phyloP scores from a whole-genome alignment of 2,329 filamentous ascomycete species.

The Aspergillus intermedius region DNA sequence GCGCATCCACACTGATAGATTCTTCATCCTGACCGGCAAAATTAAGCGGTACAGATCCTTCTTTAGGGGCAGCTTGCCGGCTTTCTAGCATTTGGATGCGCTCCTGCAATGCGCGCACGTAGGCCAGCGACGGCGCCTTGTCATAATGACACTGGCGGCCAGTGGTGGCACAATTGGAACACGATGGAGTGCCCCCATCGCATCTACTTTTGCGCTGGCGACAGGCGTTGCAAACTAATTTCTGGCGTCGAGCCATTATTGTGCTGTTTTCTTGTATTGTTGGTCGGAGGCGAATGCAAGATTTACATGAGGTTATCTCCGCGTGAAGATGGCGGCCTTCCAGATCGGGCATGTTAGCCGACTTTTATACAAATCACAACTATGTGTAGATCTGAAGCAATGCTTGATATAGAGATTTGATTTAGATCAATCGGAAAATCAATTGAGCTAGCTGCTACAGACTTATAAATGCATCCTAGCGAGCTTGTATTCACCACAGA shows the following conservation, averaged over 20 bases:
- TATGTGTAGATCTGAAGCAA: background rate
- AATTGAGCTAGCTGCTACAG: too few relatives aligned
- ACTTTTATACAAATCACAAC: background rate
- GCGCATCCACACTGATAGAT: constrained; percentile 1
- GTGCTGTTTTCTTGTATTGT: background rate
- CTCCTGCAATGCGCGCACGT: constrained; percentile 4
- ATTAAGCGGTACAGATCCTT: background rate
- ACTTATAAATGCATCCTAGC: too few relatives aligned
- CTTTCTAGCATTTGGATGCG: constrained; percentile 2
- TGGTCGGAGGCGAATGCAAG: background rate
- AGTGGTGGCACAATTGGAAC: constrained; percentile 2
- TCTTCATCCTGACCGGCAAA: background rate
- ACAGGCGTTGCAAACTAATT: constrained; percentile 3
- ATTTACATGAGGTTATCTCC: background rate
- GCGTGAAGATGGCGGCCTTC: background rate
- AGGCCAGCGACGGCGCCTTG: constrained; percentile 4
- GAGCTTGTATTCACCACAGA: too few relatives aligned
- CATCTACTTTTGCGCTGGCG: constrained; percentile 6
- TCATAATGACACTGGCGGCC: constrained; percentile 3
- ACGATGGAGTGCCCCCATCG: constrained; percentile 1
- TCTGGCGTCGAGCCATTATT: constrained; percentile 1
- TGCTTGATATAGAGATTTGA: too few relatives aligned
- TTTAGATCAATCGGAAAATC: too few relatives aligned
- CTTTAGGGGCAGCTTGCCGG: background rate
- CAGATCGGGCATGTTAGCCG: background rate